Evolutionary conservation across 169 alveolate species (phyloP).

Genomic region (Plasmodium gonderi): DNA sequence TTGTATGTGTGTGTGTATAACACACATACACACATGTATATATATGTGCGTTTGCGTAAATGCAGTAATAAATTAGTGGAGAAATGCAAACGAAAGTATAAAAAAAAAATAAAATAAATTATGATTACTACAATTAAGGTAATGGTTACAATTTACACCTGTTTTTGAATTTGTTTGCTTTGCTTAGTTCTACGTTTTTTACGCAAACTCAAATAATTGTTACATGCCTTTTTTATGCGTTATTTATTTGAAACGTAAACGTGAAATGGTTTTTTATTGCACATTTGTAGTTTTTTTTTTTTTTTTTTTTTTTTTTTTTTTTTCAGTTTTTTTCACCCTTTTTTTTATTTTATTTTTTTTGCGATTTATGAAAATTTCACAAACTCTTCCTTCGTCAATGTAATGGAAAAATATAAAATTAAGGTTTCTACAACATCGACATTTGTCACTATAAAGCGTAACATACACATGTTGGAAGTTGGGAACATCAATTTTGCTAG

Average conservation of each 20-base stretch:
- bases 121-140: neutral
- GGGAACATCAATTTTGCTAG: neutral
- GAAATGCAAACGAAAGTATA: neutral
- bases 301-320: no score
- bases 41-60: neutral
- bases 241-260: neutral
- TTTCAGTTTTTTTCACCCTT: no score
- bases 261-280: neutral
- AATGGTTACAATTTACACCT: neutral
- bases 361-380: no score
- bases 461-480: neutral
- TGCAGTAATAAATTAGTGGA: neutral
- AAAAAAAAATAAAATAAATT: neutral
- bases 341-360: no score
- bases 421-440: neutral
- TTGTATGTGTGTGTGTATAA: neutral
- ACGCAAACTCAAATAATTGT: neutral
- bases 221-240: neutral
- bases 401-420: neutral
- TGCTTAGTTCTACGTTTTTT: neutral
- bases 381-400: neutral
- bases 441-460: neutral
- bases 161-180: neutral
- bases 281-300: neutral
- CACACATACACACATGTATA: neutral